Conservation (phyloP, 352 stramenopile genomes). For the Globisporangium mamillatum region DNA sequence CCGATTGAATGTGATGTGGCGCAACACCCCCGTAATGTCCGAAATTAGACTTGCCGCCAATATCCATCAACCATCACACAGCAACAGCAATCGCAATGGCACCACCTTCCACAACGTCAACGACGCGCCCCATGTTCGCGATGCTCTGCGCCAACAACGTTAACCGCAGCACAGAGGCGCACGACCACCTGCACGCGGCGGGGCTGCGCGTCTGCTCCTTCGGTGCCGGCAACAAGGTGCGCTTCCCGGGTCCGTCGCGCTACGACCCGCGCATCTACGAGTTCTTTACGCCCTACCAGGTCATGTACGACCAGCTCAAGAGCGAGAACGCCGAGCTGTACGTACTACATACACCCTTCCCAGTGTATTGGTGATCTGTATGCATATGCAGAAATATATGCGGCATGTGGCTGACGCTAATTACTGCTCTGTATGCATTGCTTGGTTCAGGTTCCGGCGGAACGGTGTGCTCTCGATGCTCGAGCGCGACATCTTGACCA, state of each 20-base stretch:
- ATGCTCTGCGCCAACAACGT: constrained; percentile 91
- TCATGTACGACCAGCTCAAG: constrained; percentile 86
- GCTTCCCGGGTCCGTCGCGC: constrained; percentile 72
- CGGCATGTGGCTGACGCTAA: background rate
- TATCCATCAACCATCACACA: background rate
- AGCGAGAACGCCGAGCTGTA: constrained; percentile 71
- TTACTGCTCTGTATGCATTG: background rate
- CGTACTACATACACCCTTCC: background rate
- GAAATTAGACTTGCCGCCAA: background rate
- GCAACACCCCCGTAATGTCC: background rate
- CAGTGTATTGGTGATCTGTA: background rate
- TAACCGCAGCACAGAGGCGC: constrained; percentile 87
- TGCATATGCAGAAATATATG: background rate
- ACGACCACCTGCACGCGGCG: constrained; percentile 77
- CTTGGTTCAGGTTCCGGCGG: constrained; percentile 54
- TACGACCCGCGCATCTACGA: constrained; percentile 82
- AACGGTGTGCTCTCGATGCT: constrained; percentile 87
- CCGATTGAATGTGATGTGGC: background rate
- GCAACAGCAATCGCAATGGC: background rate
- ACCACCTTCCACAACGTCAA: background rate
- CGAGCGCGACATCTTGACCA: constrained; percentile 85
- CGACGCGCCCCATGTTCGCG: constrained; percentile 62
- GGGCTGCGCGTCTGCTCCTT: constrained; percentile 83
- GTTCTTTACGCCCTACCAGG: constrained; percentile 86
- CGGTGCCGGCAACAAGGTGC: constrained; percentile 83